Percentiles rank a stretch among this genome's conserved stretches.
These are phyloP conservation scores for Sporothrix dimorphospora DNA, from an alignment of 2,329 filamentous ascomycete genomes.

Conservation along the genomic window DNA sequence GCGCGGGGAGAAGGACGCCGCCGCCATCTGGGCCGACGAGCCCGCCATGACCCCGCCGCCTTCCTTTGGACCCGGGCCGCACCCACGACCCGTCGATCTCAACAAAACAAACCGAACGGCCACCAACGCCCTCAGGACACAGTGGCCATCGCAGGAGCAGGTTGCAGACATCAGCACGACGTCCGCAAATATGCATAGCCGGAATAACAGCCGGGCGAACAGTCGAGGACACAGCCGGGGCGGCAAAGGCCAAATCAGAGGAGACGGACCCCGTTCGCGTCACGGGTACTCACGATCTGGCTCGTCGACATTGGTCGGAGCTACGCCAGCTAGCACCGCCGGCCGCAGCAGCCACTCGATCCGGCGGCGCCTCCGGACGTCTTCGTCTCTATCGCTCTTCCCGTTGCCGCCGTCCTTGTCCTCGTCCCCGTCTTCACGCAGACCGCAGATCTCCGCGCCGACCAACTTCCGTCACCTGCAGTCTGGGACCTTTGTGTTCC, in stretches of 20 bases:
- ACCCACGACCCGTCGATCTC: background rate
- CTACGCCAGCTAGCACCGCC: background rate
- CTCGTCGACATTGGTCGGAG: constrained; percentile 40
- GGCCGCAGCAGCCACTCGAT: constrained; percentile 47
- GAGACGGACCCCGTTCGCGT: background rate
- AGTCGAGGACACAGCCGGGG: background rate
- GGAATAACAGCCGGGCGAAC: background rate
- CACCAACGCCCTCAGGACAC: background rate
- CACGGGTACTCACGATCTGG: constrained; percentile 29
- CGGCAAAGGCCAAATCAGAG: background rate
- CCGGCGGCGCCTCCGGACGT: constrained; percentile 48
- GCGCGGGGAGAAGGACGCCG: constrained; percentile 37
- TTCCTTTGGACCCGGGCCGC: constrained; percentile 32
- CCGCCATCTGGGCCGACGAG: constrained; percentile 40
- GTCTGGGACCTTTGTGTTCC: constrained; percentile 39
- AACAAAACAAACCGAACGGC: background rate
- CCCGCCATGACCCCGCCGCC: constrained; percentile 40
- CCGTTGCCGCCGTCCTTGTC: constrained; percentile 32
- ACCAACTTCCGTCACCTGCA: constrained; percentile 63
- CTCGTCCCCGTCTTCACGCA: constrained; percentile 38
- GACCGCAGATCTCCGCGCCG: constrained; percentile 61
- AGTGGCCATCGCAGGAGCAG: constrained; percentile 18
- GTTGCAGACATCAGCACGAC: background rate
- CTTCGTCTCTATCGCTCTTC: constrained; percentile 41
- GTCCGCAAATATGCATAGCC: background rate